Percentiles rank a stretch among this genome's conserved stretches.
phyloP scores from a whole-genome alignment of 805 yeast species.

The Saccharomycopsis sp. region DNA sequence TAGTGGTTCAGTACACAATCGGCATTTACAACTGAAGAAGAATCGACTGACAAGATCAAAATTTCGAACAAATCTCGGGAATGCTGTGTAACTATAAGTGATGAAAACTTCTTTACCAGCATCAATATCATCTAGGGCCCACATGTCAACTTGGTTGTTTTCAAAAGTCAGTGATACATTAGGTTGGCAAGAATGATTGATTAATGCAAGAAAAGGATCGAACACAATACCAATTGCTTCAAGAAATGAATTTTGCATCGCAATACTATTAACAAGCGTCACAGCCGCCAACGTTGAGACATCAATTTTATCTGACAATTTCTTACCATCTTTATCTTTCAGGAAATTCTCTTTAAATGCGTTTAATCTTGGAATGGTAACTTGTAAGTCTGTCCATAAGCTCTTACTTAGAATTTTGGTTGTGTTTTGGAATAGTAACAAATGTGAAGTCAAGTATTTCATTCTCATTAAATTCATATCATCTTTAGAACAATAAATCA shows the following conservation, averaged over 20 bases:
- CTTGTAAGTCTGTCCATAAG: no score
- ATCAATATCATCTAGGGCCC: constrained; percentile 23
- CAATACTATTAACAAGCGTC: constrained; percentile 29
- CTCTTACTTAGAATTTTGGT: no score
- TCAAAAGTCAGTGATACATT: constrained; percentile 27
- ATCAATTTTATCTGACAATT: no score
- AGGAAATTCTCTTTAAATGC: no score
- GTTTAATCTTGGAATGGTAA: no score
- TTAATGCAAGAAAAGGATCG: constrained; percentile 32
- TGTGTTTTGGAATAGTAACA: not conserved
- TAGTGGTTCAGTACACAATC: constrained; percentile 23
- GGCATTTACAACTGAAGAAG: constrained; percentile 32
- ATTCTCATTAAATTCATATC: constrained; percentile 6
- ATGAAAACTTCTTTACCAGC: constrained; percentile 28
- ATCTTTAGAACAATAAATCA: constrained; percentile 7
- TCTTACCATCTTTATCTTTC: no score
- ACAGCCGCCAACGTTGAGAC: constrained; percentile 8
- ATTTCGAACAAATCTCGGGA: constrained; percentile 29
- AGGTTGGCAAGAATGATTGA: constrained; percentile 37
- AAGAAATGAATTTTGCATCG: constrained; percentile 25
- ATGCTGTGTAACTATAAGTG: constrained; percentile 27
- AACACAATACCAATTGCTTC: constrained; percentile 31
- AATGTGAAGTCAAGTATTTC: constrained; percentile 10
- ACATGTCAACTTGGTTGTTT: constrained; percentile 22
- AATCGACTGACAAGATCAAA: constrained; percentile 26